phyloP scores from a whole-genome alignment of 2,329 filamentous ascomycete genomes.

The Xylariaceae sp. region DNA sequence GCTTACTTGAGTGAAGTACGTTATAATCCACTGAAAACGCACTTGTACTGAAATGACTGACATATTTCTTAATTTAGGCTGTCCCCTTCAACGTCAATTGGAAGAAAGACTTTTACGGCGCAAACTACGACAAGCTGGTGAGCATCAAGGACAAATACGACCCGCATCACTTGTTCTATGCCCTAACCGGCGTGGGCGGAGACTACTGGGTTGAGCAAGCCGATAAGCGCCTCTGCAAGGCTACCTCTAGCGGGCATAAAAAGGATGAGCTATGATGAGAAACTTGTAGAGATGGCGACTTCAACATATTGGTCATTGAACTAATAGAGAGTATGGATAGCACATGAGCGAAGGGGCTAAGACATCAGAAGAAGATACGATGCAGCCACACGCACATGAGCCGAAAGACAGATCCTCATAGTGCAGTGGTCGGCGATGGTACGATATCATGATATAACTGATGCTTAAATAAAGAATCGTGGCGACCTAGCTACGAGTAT shows the following conservation, averaged over 20 bases:
- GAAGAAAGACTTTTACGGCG: conserved; percentile 53
- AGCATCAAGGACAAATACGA: conserved; percentile 59
- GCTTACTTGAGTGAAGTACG: conserved; percentile 58
- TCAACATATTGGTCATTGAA: no score
- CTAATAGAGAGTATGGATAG: no score
- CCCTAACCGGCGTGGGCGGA: conserved; percentile 54
- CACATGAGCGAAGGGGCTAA: no score
- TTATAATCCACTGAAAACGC: not conserved
- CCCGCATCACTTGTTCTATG: conserved; percentile 52
- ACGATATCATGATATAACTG: no score
- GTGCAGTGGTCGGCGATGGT: no score
- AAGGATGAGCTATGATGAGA: conserved; percentile 17
- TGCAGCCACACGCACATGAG: no score
- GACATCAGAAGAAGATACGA: no score
- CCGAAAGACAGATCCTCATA: no score
- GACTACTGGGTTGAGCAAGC: conserved; percentile 41
- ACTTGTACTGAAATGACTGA: not conserved
- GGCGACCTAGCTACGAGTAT: no score
- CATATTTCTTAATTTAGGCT: not conserved
- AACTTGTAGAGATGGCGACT: no score
- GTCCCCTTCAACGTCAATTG: conserved; percentile 51
- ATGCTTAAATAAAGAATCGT: no score
- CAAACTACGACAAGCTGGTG: conserved; percentile 50
- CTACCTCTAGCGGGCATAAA: not conserved
- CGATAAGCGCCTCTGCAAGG: conserved; percentile 18